Evolutionary conservation across 345 rosid genomes (phyloP), one percentile per base, ranked within the genome.

Genomic region (Acer yangbiense): DNA sequence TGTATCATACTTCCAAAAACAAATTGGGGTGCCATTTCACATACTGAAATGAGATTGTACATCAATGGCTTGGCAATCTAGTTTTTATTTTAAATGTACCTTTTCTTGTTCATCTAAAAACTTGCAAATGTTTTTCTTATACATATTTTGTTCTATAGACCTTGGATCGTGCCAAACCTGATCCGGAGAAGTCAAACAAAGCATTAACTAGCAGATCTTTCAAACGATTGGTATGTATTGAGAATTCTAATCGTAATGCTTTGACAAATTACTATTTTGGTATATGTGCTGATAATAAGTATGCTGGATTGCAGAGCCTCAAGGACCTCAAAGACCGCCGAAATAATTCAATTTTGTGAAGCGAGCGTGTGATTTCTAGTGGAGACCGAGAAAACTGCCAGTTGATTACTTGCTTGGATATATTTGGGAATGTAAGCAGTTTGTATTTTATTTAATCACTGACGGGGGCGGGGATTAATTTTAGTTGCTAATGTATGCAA

Each of bases 121-220:
- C 57, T 39, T 4, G 39, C 39, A 35, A 35, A 35, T 35, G 39
- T 35, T 35, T 35, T 32, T 25, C 4, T 35, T 35, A 4, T 35
- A 27, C 4, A 27, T 65, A 44, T 23, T 16, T 61, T 43, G 72
- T 76, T 14, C 32, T 54, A 63, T 69, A 90, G 96, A 88, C 92
- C 29, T 80, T 92, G 73, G 90, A 85, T 79, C 89, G 89, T 72
- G 94, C 96, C 54, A 92, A 87, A 89, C 88, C 91, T 3, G 92
- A 88, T 66, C 72, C 60, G 21, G 89, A 87, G 71, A 85, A 78
- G 78, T 81, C 87, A 43, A 79, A 72, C 76, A 82, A 79, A 50
- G 55, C 81, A 8, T 75, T 82, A 72, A 85, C 78, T 74, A 88
- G 73, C 83, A 86, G 83, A 78, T 92, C 94, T 74, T 90, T 90